Percentiles rank a stretch among this genome's conserved stretches.
These are phyloP conservation scores for Leptographium lundbergii DNA, from an alignment of 2,329 filamentous ascomycete species.

Conservation along the genomic window DNA sequence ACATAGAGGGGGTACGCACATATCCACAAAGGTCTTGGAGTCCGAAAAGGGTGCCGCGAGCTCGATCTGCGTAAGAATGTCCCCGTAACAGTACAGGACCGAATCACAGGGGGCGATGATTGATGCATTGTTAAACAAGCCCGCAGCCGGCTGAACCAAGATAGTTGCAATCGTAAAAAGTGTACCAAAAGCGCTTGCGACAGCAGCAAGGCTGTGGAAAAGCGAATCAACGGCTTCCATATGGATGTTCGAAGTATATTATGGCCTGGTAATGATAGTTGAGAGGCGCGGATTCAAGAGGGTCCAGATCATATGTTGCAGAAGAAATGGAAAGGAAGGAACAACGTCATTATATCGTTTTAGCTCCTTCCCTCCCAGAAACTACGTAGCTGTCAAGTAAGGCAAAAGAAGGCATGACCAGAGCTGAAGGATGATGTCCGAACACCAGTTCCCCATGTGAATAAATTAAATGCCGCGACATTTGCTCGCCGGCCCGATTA, in stretches of 20 bases:
- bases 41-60: slow-evolving; percentile 51
- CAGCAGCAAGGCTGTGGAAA: neutral
- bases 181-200: neutral
- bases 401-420: neutral
- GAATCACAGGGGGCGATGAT: slow-evolving; percentile 54
- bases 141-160: slow-evolving; percentile 18
- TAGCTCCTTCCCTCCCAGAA: neutral
- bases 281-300: neutral
- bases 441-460: neutral
- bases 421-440: neutral
- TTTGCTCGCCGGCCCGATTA: neutral
- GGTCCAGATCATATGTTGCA: neutral
- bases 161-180: neutral
- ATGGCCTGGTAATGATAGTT: neutral
- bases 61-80: slow-evolving; percentile 49
- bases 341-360: neutral
- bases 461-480: neutral
- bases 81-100: slow-evolving; percentile 53
- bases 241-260: neutral
- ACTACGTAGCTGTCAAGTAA: neutral
- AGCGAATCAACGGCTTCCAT: neutral
- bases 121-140: slow-evolving; percentile 47
- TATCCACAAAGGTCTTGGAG: slow-evolving; percentile 61
- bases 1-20: slow-evolving; percentile 32
- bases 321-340: neutral